These are phyloP conservation scores for Elsinoe batatas DNA, from an alignment of 2,329 filamentous ascomycete genomes.

Conservation along the genomic window DNA sequence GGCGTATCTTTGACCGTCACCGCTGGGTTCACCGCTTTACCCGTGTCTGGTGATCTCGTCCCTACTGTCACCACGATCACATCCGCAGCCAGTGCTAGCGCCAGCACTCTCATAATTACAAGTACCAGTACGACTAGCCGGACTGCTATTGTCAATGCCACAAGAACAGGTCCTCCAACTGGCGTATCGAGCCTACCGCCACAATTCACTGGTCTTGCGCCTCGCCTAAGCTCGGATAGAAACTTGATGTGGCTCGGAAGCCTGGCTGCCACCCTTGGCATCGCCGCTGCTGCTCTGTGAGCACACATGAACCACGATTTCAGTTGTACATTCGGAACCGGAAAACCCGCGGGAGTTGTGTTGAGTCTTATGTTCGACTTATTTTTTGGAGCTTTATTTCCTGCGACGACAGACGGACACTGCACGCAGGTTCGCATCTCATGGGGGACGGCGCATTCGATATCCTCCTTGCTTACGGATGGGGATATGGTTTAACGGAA, in stretches of 20 bases:
- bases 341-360: not conserved
- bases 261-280: not conserved
- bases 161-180: not conserved
- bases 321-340: conserved; percentile 43
- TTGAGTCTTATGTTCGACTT: not conserved
- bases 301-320: conserved; percentile 29
- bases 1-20: not conserved
- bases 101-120: not conserved
- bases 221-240: not conserved
- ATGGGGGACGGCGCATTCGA: not conserved
- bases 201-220: not conserved
- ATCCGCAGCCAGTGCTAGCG: not conserved
- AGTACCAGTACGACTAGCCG: not conserved
- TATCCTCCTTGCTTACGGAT: not conserved
- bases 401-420: not conserved
- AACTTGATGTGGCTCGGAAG: conserved; percentile 1
- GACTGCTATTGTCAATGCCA: conserved; percentile 1
- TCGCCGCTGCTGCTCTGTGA: conserved; percentile 3
- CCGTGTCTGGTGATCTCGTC: not conserved
- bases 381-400: not conserved
- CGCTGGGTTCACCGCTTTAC: not conserved
- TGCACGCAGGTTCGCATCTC: not conserved
- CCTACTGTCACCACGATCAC: not conserved
- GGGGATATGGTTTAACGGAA: not conserved
- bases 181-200: not conserved